These are phyloP conservation scores for Fistulinella prunicolor DNA, from an alignment of 768 basidiomycete species.

Conservation along the genomic window DNA sequence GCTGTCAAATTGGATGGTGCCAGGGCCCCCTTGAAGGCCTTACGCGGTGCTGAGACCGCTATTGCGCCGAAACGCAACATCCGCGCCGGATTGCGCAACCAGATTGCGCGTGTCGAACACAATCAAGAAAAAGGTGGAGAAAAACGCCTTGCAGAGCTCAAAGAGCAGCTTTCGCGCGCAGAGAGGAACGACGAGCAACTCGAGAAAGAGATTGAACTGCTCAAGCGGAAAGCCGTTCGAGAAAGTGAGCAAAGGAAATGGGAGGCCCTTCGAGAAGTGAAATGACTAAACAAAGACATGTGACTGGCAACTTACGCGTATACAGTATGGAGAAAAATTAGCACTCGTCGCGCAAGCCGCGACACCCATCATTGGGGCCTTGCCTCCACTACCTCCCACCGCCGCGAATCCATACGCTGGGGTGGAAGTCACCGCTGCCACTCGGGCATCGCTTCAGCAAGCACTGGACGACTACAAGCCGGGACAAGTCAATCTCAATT, in stretches of 20 bases:
- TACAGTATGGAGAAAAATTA: slow-evolving; percentile 79
- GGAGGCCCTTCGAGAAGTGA: slow-evolving; percentile 78
- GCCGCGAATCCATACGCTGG: slow-evolving; percentile 56
- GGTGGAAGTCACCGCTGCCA: slow-evolving; percentile 58
- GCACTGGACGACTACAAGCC: slow-evolving; percentile 77
- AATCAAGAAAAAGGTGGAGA: slow-evolving; percentile 63
- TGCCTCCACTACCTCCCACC: slow-evolving; percentile 69
- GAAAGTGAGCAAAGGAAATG: slow-evolving; percentile 79
- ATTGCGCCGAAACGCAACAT: slow-evolving; percentile 61
- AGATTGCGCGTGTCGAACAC: slow-evolving; percentile 65
- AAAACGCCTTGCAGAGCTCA: slow-evolving; percentile 66
- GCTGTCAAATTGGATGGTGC: slow-evolving; percentile 62
- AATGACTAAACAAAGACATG: slow-evolving; percentile 1
- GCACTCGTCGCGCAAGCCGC: slow-evolving; percentile 71
- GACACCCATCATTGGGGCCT: slow-evolving; percentile 53
- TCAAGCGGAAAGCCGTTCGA: slow-evolving; percentile 72
- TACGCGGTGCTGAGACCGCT: slow-evolving; percentile 66
- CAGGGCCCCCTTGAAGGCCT: slow-evolving; percentile 62
- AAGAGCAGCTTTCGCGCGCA: slow-evolving; percentile 62
- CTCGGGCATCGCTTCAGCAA: slow-evolving; percentile 71
- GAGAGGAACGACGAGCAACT: slow-evolving; percentile 58
- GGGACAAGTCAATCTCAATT: slow-evolving; percentile 55
- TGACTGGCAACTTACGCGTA: slow-evolving; percentile 1
- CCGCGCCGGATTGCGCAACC: slow-evolving; percentile 53
- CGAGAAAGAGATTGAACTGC: slow-evolving; percentile 68